phyloP scores from a whole-genome alignment of 148 eudicot species.

The Vaccinium myrtillus region DNA sequence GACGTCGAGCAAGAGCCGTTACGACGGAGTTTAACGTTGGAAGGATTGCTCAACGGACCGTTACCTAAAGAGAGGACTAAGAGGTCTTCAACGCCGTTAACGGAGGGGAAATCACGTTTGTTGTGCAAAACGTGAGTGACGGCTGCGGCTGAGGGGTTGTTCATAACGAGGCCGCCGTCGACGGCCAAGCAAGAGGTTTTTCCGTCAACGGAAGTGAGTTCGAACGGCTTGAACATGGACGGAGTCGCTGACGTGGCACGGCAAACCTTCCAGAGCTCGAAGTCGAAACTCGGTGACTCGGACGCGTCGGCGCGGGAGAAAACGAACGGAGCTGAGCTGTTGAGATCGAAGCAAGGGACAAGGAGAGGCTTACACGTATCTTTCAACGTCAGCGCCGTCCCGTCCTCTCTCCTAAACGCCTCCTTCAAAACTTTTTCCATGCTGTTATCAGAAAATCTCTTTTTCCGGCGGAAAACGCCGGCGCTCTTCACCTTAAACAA shows the following conservation, averaged over 20 bases:
- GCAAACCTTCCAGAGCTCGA: slow-evolving; percentile 67
- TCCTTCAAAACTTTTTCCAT: slow-evolving; percentile 46
- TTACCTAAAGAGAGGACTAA: slow-evolving; percentile 57
- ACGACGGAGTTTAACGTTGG: slow-evolving; percentile 24
- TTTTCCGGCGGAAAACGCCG: slow-evolving; percentile 40
- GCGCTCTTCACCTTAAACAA: slow-evolving; percentile 42
- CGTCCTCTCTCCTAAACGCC: slow-evolving; percentile 34
- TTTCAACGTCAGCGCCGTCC: slow-evolving; percentile 45
- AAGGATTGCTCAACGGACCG: slow-evolving; percentile 26
- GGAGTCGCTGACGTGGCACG: slow-evolving; percentile 59
- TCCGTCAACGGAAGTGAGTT: slow-evolving; percentile 40
- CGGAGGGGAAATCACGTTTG: slow-evolving; percentile 55
- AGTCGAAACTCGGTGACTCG: slow-evolving; percentile 38
- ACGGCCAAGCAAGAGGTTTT: slow-evolving; percentile 47
- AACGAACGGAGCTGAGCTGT: slow-evolving; percentile 57
- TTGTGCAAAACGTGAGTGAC: slow-evolving; percentile 65
- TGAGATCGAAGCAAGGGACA: slow-evolving; percentile 53
- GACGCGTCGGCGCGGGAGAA: slow-evolving; percentile 73
- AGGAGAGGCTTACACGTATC: slow-evolving; percentile 73
- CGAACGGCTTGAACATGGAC: slow-evolving; percentile 45
- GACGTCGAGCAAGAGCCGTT: slow-evolving; percentile 46
- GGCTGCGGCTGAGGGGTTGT: slow-evolving; percentile 59
- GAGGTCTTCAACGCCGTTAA: slow-evolving; percentile 60
- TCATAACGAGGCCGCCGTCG: slow-evolving; percentile 68
- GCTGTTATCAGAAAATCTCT: slow-evolving; percentile 50